Conservation (phyloP, 1,284 basidiomycete species). For the Marasmius tenuissimus region DNA sequence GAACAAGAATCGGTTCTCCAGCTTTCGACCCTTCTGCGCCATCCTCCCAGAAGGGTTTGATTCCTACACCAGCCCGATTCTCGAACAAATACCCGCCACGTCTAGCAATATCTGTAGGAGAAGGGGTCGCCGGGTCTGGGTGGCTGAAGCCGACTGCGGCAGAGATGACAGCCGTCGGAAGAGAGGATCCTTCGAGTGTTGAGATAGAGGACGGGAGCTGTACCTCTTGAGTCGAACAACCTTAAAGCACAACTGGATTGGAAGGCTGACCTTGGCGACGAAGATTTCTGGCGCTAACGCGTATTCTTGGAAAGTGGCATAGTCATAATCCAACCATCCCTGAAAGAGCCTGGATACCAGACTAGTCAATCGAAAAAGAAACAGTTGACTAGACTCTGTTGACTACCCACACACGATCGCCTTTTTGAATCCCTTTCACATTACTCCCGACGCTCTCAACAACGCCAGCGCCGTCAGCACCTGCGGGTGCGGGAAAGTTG, state of each 20-base stretch:
- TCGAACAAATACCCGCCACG: conserved; percentile 34
- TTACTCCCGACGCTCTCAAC: too few species aligned
- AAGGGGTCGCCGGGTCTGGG: not conserved
- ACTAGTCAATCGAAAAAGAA: not conserved
- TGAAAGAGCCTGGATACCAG: conserved; percentile 37
- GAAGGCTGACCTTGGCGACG: conserved; percentile 39
- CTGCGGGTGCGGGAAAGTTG: conserved; percentile 21
- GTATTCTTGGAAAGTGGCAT: conserved; percentile 51
- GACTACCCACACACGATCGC: too few species aligned
- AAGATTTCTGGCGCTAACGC: conserved; percentile 38
- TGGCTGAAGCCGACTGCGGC: not conserved
- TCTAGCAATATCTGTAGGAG: not conserved
- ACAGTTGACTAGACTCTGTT: too few species aligned
- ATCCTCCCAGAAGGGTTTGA: conserved; percentile 28
- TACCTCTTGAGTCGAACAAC: not conserved
- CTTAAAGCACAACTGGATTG: not conserved
- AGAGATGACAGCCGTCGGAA: not conserved
- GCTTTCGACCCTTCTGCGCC: conserved; percentile 28
- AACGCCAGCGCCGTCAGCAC: conserved; percentile 42
- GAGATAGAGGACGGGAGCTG: not conserved
- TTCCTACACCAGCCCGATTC: conserved; percentile 27
- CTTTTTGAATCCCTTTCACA: too few species aligned
- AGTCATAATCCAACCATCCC: conserved; percentile 33
- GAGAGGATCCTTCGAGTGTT: conserved; percentile 27
- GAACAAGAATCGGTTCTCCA: conserved; percentile 21